Evolutionary conservation across 768 basidiomycete species (phyloP).

Genomic region (Naematelia aurantialba): DNA sequence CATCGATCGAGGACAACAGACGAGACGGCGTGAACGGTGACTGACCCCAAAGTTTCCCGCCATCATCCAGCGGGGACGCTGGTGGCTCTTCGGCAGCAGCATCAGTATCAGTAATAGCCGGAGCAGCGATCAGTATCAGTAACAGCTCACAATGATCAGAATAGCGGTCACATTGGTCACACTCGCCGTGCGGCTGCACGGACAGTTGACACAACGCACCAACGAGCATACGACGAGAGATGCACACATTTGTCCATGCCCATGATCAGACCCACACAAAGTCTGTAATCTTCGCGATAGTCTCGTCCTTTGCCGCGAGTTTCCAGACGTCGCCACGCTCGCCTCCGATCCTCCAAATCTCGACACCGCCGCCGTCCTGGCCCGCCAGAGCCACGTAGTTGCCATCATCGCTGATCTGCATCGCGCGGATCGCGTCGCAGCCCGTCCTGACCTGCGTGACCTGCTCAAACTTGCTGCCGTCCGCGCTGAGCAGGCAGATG

Average conservation of each 20-base stretch:
- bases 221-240: too few species aligned
- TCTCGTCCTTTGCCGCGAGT: constrained; percentile 41
- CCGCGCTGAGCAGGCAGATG: constrained; percentile 34
- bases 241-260: too few species aligned
- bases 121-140: too few species aligned
- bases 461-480: constrained; percentile 32
- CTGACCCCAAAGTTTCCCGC: constrained; percentile 13
- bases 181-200: too few species aligned
- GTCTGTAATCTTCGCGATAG: constrained; percentile 32
- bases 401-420: constrained; percentile 44
- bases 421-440: constrained; percentile 40
- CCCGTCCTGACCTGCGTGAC: constrained; percentile 39
- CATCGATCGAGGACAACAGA: constrained; percentile 39
- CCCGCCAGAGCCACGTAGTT: constrained; percentile 45
- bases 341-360: constrained; percentile 39
- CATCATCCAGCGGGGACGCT: background rate
- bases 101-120: too few species aligned
- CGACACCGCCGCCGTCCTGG: constrained; percentile 43
- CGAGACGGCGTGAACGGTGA: constrained; percentile 43
- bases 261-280: constrained; percentile 26
- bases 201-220: too few species aligned
- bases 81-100: background rate
- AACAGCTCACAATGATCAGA: too few species aligned
- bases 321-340: constrained; percentile 41
- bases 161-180: too few species aligned